Percentiles rank a stretch among this genome's conserved stretches.
phyloP scores from a whole-genome alignment of 1,284 basidiomycete species.

The Nidula niveotomentosa region DNA sequence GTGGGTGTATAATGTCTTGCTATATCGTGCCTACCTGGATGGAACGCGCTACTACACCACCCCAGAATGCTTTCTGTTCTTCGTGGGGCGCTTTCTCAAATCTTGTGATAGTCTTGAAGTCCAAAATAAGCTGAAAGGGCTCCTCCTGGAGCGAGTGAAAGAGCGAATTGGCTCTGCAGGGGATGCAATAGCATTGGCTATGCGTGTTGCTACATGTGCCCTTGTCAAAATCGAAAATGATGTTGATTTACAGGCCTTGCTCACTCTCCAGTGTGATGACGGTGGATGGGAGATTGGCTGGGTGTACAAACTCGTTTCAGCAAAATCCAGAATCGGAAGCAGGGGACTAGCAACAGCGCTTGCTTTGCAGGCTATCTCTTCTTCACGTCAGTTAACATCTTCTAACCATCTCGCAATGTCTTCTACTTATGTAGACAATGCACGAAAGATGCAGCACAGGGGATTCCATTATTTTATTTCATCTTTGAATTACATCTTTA shows the following conservation, averaged over 20 bases:
- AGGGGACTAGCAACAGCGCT: not conserved
- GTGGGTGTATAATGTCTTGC: constrained; percentile 47
- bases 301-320: constrained; percentile 44
- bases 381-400: no score
- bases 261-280: constrained; percentile 41
- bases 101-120: constrained; percentile 17
- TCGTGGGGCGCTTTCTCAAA: constrained; percentile 43
- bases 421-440: no score
- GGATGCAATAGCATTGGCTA: constrained; percentile 38
- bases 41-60: constrained; percentile 53
- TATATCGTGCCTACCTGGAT: constrained; percentile 46
- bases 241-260: constrained; percentile 35
- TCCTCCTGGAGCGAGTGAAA: constrained; percentile 29
- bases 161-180: constrained; percentile 45
- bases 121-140: constrained; percentile 22
- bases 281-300: constrained; percentile 43
- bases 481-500: no score
- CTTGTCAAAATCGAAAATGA: constrained; percentile 35
- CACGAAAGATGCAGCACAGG: no score
- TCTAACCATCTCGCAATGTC: no score
- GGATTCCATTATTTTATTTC: no score
- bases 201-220: constrained; percentile 41
- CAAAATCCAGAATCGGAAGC: constrained; percentile 22
- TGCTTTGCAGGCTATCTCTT: not conserved
- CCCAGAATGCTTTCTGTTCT: constrained; percentile 49